These are phyloP conservation scores for Fusarium sp. DNA, from an alignment of 2,329 filamentous ascomycete genomes.

Conservation along the genomic window DNA sequence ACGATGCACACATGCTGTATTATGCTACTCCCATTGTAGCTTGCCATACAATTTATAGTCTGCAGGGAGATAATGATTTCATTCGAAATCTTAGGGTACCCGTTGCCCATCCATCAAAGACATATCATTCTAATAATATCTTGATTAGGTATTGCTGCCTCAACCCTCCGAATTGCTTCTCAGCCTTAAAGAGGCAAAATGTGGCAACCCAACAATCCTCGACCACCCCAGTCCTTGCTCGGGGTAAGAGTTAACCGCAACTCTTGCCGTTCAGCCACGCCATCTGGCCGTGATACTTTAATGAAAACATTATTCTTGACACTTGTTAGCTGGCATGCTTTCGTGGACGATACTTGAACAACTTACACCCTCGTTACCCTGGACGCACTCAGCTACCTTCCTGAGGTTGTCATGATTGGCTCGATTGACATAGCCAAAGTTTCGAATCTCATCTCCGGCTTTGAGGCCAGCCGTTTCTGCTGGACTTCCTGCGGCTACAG, in stretches of 20 bases:
- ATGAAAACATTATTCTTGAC: slow-evolving; percentile 77
- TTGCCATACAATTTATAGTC: too few species aligned
- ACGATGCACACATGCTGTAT: too few species aligned
- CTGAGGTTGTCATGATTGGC: slow-evolving; percentile 87
- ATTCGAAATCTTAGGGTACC: too few species aligned
- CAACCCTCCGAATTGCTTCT: not conserved
- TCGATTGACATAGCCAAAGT: slow-evolving; percentile 86
- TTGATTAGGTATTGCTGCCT: too few species aligned
- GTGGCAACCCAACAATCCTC: slow-evolving; percentile 91
- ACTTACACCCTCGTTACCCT: slow-evolving; percentile 89
- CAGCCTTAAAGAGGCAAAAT: slow-evolving; percentile 77
- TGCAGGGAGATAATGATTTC: too few species aligned
- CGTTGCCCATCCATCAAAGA: too few species aligned
- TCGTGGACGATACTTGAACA: not conserved
- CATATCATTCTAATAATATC: too few species aligned
- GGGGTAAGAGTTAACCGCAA: slow-evolving; percentile 81
- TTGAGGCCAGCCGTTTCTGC: slow-evolving; percentile 86
- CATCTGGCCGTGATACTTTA: slow-evolving; percentile 68
- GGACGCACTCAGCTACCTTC: slow-evolving; percentile 90
- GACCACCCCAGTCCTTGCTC: slow-evolving; percentile 86
- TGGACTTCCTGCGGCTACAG: slow-evolving; percentile 81
- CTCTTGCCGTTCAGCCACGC: slow-evolving; percentile 63
- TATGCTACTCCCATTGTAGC: too few species aligned
- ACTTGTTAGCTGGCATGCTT: slow-evolving; percentile 42
- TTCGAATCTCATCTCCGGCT: slow-evolving; percentile 83